A percentile compares a stretch with the other conserved stretches of the same genome.
Conservation (phyloP, 1,284 basidiomycete genomes). For the Porodaedalea pini region DNA sequence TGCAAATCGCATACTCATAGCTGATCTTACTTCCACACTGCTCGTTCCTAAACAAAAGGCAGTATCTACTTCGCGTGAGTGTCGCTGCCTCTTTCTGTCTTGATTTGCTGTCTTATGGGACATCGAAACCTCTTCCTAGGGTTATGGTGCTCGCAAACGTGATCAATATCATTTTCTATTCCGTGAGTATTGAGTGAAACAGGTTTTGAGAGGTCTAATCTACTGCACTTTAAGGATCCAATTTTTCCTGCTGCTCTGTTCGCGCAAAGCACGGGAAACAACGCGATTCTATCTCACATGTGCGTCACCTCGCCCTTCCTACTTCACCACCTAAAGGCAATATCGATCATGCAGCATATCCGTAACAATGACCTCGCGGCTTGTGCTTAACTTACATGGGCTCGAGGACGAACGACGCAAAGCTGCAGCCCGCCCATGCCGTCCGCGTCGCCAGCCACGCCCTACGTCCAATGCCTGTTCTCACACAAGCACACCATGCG, state of each 20-base stretch:
- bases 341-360: constrained; percentile 3
- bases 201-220: not conserved
- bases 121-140: not conserved
- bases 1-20: not conserved
- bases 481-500: not conserved
- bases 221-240: not conserved
- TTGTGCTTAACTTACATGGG: constrained; percentile 15
- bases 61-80: constrained; percentile 16
- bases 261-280: constrained; percentile 16
- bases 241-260: not conserved
- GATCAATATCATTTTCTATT: constrained; percentile 1
- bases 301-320: not conserved
- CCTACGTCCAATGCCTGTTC: not conserved
- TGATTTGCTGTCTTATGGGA: not conserved
- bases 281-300: constrained; percentile 16
- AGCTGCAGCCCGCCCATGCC: not conserved
- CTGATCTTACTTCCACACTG: not conserved
- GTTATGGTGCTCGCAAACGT: constrained; percentile 9
- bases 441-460: not conserved
- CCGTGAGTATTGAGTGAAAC: not conserved
- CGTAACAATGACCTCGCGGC: constrained; percentile 16
- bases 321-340: not conserved
- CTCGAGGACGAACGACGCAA: not conserved
- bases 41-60: not conserved
- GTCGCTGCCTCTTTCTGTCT: not conserved